Percentiles rank a stretch among this genome's conserved stretches.
These are phyloP conservation scores for Alternaria burnsii DNA, from an alignment of 2,329 filamentous ascomycete genomes.

Conservation along the genomic window DNA sequence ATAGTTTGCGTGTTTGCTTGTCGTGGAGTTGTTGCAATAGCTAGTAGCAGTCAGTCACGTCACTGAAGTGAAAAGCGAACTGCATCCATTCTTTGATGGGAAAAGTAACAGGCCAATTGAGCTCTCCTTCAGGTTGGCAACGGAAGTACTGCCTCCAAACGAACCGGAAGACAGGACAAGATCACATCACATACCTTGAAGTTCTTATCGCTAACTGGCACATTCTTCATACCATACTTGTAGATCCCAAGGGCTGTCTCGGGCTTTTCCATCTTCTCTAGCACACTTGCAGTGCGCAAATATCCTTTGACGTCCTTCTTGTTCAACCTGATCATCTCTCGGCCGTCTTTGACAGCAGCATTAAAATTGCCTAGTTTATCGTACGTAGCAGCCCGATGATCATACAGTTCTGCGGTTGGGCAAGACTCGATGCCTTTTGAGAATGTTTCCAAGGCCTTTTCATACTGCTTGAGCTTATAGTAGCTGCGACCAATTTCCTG, in stretches of 20 bases:
- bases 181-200: slow-evolving; percentile 34
- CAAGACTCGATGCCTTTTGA: slow-evolving; percentile 41
- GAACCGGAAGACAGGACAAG: background rate
- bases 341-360: slow-evolving; percentile 64
- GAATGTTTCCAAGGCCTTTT: slow-evolving; percentile 46
- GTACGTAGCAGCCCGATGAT: slow-evolving; percentile 64
- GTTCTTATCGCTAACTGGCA: slow-evolving; percentile 52
- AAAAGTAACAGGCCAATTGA: background rate
- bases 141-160: background rate
- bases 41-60: slow-evolving; percentile 31
- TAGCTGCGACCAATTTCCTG: slow-evolving; percentile 47
- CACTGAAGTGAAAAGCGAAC: background rate
- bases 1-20: slow-evolving; percentile 54
- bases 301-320: slow-evolving; percentile 65
- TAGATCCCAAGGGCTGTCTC: slow-evolving; percentile 66
- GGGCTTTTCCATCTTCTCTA: slow-evolving; percentile 59
- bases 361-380: slow-evolving; percentile 62
- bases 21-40: slow-evolving; percentile 58
- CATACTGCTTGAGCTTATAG: slow-evolving; percentile 49
- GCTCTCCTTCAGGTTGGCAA: background rate
- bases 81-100: background rate
- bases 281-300: slow-evolving; percentile 61
- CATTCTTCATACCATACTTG: slow-evolving; percentile 63
- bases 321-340: slow-evolving; percentile 62
- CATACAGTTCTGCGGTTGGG: slow-evolving; percentile 55